Base-by-base conservation (phyloP, 306 rosid genomes). In the Vigna angularis region DNA sequence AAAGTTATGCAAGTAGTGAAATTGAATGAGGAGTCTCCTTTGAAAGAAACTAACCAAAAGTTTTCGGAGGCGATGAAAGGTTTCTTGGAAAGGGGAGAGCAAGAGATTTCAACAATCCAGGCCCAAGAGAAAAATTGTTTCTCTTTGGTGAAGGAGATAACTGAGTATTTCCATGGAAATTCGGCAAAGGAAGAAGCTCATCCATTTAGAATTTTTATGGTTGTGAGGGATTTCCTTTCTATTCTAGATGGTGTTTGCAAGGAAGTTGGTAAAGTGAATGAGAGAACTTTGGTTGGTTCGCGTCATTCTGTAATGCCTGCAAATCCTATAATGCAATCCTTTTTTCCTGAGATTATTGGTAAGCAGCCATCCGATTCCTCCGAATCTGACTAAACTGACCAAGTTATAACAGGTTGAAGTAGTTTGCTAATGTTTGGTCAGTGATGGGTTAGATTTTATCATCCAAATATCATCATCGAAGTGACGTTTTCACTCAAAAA, bases 131-230 rank as follows among this genome's bases (percentile, higher is more conserved):
- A 78, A 80, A 71, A 71, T 62, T 86, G 91, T 48, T 58, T 92
- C 32, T 65, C 89, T 38, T 77, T 80, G 73, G 95, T 94, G 14
- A 94, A 88, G 91, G 96, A 90, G 78, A 76, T 94, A 82, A 92
- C 93, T 0, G 91, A 87, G 70, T 94, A 94, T 80, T 94, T 92
- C 87, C 95, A 92, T 51, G 98, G 97, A 32, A 89, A 89, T 85
- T 92, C 89, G 11, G 85, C 88, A 12, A 92, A 87, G 82, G 98
- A 94, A 89, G 98, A 90, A 89, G 95, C 98, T 82, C 97, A 80
- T 40, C 97, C 91, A 0, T 85, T 87, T 66, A 91, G 97, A 56
- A 90, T 90, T 74, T 94, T 92, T 82, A 80, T 75, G 83, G 89
- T 92, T 70, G 97, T 90, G 65, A 87, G 93, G 82, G 97, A 94